These are phyloP conservation scores for Lentinula sp. DNA, from an alignment of 768 basidiomycete species.

Conservation along the genomic window DNA sequence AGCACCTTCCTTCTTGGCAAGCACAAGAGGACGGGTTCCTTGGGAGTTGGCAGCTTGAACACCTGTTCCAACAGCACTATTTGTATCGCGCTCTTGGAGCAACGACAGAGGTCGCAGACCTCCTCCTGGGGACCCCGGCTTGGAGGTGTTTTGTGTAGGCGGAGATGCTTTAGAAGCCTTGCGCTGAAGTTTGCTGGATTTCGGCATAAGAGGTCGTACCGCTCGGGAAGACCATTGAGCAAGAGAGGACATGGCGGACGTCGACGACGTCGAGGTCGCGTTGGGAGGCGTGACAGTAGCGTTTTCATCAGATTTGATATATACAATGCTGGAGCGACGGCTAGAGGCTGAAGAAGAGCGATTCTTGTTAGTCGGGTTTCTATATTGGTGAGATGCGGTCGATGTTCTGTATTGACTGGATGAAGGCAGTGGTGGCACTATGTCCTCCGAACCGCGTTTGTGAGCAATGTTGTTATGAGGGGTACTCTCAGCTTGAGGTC, in stretches of 20 bases:
- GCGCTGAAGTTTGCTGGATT: slow-evolving; percentile 41
- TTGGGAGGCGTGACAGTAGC: slow-evolving; percentile 14
- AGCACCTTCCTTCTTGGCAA: slow-evolving; percentile 50
- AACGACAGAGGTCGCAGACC: slow-evolving; percentile 60
- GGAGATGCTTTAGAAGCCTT: slow-evolving; percentile 27
- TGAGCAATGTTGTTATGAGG: slow-evolving; percentile 44
- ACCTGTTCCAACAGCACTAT: slow-evolving; percentile 20
- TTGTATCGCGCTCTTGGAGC: slow-evolving; percentile 51
- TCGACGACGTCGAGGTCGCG: slow-evolving; percentile 16
- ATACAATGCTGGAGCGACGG: slow-evolving; percentile 57
- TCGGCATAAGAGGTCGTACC: slow-evolving; percentile 49
- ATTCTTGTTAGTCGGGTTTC: slow-evolving; percentile 2
- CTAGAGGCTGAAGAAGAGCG: slow-evolving; percentile 5
- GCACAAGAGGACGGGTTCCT: slow-evolving; percentile 47
- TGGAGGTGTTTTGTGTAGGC: slow-evolving; percentile 19
- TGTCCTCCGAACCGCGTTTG: slow-evolving; percentile 24
- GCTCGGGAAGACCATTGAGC: slow-evolving; percentile 44
- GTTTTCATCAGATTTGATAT: slow-evolving; percentile 55
- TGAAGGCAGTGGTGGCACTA: slow-evolving; percentile 26
- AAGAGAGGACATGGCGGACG: slow-evolving; percentile 31
- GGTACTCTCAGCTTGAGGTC: slow-evolving; percentile 58
- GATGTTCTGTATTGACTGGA: not conserved
- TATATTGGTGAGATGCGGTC: slow-evolving; percentile 21
- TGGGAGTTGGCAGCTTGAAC: slow-evolving; percentile 13
- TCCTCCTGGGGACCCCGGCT: slow-evolving; percentile 32